These are phyloP conservation scores for Cryptococcus amylolentus DNA, from an alignment of 1,284 basidiomycete species.

Conservation along the genomic window DNA sequence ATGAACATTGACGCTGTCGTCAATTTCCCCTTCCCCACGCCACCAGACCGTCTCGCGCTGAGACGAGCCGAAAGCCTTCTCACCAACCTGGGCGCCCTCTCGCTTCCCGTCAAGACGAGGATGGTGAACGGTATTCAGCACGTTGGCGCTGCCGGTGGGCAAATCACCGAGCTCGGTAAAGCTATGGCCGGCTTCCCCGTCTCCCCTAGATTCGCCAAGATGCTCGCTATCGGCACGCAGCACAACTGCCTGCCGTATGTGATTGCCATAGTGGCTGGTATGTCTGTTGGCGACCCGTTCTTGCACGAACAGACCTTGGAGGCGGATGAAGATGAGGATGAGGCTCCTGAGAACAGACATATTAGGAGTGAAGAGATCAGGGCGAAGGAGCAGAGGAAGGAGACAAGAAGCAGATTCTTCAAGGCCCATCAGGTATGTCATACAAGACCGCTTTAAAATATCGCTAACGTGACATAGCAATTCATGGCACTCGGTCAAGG, in stretches of 20 bases:
- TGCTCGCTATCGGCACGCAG: slow-evolving; percentile 89
- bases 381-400: slow-evolving; percentile 64
- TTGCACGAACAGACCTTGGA: slow-evolving; percentile 68
- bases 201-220: slow-evolving; percentile 86
- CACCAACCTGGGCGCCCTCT: slow-evolving; percentile 77
- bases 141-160: slow-evolving; percentile 53
- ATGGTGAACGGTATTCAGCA: slow-evolving; percentile 45
- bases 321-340: slow-evolving; percentile 52
- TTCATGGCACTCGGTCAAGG: slow-evolving; percentile 78
- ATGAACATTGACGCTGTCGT: slow-evolving; percentile 97
- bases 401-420: slow-evolving; percentile 71
- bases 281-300: slow-evolving; percentile 96
- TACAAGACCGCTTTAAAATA: not conserved
- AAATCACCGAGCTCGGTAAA: slow-evolving; percentile 82
- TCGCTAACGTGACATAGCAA: slow-evolving; percentile 51
- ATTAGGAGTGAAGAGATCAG: slow-evolving; percentile 14
- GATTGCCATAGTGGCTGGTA: slow-evolving; percentile 82
- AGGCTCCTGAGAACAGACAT: slow-evolving; percentile 23
- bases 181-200: slow-evolving; percentile 92
- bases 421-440: slow-evolving; percentile 66
- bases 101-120: slow-evolving; percentile 48
- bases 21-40: slow-evolving; percentile 98
- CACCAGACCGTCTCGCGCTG: slow-evolving; percentile 77
- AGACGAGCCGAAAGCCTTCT: slow-evolving; percentile 79
- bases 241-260: slow-evolving; percentile 89